Evolutionary conservation across 1,284 basidiomycete genomes (phyloP), one percentile per base, ranked within the genome.

Genomic region (Heterobasidion occidentale): DNA sequence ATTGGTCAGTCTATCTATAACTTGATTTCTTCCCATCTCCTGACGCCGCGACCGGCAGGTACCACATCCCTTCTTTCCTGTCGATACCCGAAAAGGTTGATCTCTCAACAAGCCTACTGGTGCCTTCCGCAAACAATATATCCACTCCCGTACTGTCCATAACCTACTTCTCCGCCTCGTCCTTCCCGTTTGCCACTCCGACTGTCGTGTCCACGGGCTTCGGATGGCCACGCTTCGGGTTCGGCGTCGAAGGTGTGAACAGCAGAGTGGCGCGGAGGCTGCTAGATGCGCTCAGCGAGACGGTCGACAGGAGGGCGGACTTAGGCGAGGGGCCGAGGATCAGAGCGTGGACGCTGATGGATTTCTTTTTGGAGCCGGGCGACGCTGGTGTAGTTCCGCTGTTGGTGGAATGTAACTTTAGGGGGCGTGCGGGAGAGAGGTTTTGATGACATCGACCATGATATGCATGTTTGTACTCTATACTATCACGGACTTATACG

Each of bases 241-340:
- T 94, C 9, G 92, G 92, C 3, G 73, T 93, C 20, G 84, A 90
- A 65, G 92, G 93, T 3, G 84, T 93, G 48, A 95, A 96, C 65
- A 75, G 75, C n/a, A 76, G 86, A 20, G 69, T 92, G 1, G 83
- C 78, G 1, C 72, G 71, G 56, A 93, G 89, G 86, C 63, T 94
- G n/a, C 65, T 92, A 48, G 74, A 78, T 51, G 64, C 71, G 56
- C 66, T 87, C 27, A 67, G 71, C 48, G 52, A 63, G 19, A 56
- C 58, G 33, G 58, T 38, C 11, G 56, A 61, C 15, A 15, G 52
- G 36, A 51, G 54, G 20, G 36, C 34, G 20, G 19, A 52, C 9
- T 20, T 36, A 33, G 51, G 33, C 38, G 48, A 48, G 17, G 73
- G 72, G 42, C 74, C 74, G 9, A 68, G 75, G 49, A 71, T 88